phyloP scores from a whole-genome alignment of 2,329 filamentous ascomycete genomes.

The Epichloe brachyelytri region DNA sequence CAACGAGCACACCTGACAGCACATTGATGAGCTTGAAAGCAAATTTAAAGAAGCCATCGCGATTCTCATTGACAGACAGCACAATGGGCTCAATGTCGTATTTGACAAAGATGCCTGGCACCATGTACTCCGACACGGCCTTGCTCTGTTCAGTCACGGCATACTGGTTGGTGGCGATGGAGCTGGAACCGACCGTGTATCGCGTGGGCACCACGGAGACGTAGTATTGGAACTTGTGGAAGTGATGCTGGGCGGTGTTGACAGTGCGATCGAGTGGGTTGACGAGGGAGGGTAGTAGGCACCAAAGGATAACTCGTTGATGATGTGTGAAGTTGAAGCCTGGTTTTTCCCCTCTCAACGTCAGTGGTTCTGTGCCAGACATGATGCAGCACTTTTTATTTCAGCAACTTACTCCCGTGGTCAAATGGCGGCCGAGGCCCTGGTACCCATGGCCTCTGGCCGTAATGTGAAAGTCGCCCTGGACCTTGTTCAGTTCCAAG shows the following conservation, averaged over 20 bases:
- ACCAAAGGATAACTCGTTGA: slow-evolving; percentile 92
- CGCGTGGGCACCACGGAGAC: slow-evolving; percentile 88
- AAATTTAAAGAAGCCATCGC: slow-evolving; percentile 61
- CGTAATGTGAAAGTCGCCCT: slow-evolving; percentile 96
- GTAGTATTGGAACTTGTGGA: slow-evolving; percentile 98
- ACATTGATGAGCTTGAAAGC: slow-evolving; percentile 81
- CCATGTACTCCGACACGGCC: slow-evolving; percentile 50
- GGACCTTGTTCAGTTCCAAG: slow-evolving; percentile 88
- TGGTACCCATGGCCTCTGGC: slow-evolving; percentile 90
- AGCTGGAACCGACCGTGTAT: slow-evolving; percentile 58
- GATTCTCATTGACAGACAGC: slow-evolving; percentile 70
- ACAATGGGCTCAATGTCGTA: slow-evolving; percentile 97
- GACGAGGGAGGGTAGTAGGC: slow-evolving; percentile 83
- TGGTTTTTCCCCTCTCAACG: slow-evolving; percentile 19
- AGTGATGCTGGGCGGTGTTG: slow-evolving; percentile 60
- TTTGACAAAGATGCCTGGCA: slow-evolving; percentile 95
- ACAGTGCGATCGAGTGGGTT: slow-evolving; percentile 92
- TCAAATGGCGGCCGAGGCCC: slow-evolving; percentile 65
- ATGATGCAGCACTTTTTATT: no score
- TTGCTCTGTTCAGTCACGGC: slow-evolving; percentile 84
- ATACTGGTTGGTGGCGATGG: slow-evolving; percentile 92
- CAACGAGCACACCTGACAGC: slow-evolving; percentile 78
- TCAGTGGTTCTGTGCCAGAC: not conserved
- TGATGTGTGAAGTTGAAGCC: slow-evolving; percentile 96
- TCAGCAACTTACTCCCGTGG: slow-evolving; percentile 51